Evolutionary conservation across 306 rosid genomes (phyloP).

Genomic region (Spatholobus suberectus): DNA sequence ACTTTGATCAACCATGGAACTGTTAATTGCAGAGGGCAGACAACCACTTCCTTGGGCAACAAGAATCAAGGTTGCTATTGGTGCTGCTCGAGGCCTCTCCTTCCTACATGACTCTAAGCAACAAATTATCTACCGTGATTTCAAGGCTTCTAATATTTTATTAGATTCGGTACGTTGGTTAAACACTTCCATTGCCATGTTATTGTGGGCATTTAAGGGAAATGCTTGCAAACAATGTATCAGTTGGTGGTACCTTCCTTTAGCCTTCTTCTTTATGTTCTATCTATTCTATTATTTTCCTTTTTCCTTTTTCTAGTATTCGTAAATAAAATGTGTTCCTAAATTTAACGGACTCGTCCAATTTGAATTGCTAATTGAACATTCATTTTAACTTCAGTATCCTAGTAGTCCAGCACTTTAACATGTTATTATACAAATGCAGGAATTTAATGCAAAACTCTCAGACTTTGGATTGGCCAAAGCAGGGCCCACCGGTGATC

Average conservation of each 20-base stretch:
- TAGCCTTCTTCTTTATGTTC: not conserved
- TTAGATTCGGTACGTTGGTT: constrained; percentile 71
- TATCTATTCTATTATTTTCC: not conserved
- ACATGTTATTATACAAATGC: constrained; percentile 35
- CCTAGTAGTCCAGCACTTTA: not conserved
- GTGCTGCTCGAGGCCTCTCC: constrained; percentile 79
- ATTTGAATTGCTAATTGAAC: not conserved
- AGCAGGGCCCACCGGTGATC: constrained; percentile 95
- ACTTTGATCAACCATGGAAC: constrained; percentile 24
- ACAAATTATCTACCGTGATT: constrained; percentile 89
- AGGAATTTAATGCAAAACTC: constrained; percentile 92
- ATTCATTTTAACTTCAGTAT: constrained; percentile 24
- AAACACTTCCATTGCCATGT: constrained; percentile 9
- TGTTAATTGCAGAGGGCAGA: constrained; percentile 52
- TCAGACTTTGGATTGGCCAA: constrained; percentile 96
- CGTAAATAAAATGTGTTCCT: constrained; percentile 3
- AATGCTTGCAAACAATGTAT: constrained; percentile 27
- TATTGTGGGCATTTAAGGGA: not conserved
- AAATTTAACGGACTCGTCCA: not conserved
- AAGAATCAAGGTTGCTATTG: constrained; percentile 76
- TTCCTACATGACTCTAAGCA: constrained; percentile 69
- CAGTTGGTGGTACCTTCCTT: not conserved
- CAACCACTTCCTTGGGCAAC: constrained; percentile 70
- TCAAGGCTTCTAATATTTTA: constrained; percentile 88
- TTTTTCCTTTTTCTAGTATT: constrained; percentile 8